Evolutionary conservation across 192 early-diverging fungal species (phyloP), one percentile per base, ranked within the genome.

Genomic region (Dimargaris xerosporica): DNA sequence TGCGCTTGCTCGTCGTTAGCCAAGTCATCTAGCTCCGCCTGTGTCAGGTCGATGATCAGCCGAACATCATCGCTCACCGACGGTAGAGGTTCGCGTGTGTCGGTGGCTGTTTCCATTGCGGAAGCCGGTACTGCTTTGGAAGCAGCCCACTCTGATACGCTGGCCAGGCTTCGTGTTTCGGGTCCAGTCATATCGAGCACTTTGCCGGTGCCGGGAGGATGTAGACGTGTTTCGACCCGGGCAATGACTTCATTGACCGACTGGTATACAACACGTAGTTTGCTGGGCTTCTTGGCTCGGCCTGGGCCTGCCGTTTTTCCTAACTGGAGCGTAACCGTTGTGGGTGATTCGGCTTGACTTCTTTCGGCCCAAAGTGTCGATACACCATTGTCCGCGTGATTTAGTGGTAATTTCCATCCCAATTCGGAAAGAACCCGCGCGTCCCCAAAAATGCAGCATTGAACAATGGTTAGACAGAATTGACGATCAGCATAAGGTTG

Each of bases 101-200:
- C 54, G 9, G 34, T 31, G n/a, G 26, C 0, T 19, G 54, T 30
- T 7, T 19, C 28, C 26, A n/a, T 56, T 1, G 13, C 54, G 2
- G 21, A 3, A 5, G 15, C 46, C 46, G 46, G 46, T n/a, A 3
- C 11, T 16, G 46, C 46, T 3, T 16, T 21, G 17, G 3, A n/a
- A n/a, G 46, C 17, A 16, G 46, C 21, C 21, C 17, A 47, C 3
- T 21, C 21, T 12, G 46, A n/a, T 21, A 47, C 17, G 65, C 51
- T n/a, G 68, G 41, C 48, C 73, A 64, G 46, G 71, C 53, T 3
- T 53, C 76, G 61, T 44, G 69, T 67, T 44, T 82, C 76, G 47
- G 77, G 76, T 16, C 87, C 86, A 0, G 87, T 89, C 88, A 93
- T 88, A 69, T 93, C 91, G 43, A 90, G 69, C 59, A 93, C 86